These are phyloP conservation scores for Russula lepida DNA, from an alignment of 768 basidiomycete genomes.

Conservation along the genomic window DNA sequence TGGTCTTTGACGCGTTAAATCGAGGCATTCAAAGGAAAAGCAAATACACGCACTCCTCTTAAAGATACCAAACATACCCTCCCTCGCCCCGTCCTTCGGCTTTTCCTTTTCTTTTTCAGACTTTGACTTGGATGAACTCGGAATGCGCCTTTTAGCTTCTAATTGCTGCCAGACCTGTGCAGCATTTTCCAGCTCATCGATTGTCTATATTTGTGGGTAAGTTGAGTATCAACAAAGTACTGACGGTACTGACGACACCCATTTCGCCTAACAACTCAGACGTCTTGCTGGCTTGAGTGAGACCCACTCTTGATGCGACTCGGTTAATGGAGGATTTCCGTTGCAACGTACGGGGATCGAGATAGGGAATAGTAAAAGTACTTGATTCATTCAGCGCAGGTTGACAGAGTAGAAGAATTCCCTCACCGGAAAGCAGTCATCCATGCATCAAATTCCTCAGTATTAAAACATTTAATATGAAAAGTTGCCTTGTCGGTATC, in stretches of 20 bases:
- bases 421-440: slow-evolving; percentile 63
- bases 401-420: not conserved
- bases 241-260: slow-evolving; percentile 40
- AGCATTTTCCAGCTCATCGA: slow-evolving; percentile 50
- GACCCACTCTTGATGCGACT: slow-evolving; percentile 32
- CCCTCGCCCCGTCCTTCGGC: slow-evolving; percentile 58
- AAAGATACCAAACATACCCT: slow-evolving; percentile 30
- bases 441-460: slow-evolving; percentile 66
- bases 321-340: slow-evolving; percentile 31
- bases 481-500: slow-evolving; percentile 72
- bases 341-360: slow-evolving; percentile 32
- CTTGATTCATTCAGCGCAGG: slow-evolving; percentile 30
- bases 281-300: slow-evolving; percentile 41
- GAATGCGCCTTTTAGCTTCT: slow-evolving; percentile 29
- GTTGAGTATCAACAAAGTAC: not conserved
- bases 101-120: slow-evolving; percentile 42
- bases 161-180: slow-evolving; percentile 38
- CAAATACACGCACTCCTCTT: slow-evolving; percentile 18
- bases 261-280: slow-evolving; percentile 57
- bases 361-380: slow-evolving; percentile 46
- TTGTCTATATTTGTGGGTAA: slow-evolving; percentile 39
- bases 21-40: not conserved
- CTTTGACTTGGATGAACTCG: slow-evolving; percentile 26
- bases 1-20: slow-evolving; percentile 5
- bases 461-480: slow-evolving; percentile 70